Percentiles rank a stretch among this genome's conserved stretches.
phyloP scores from a whole-genome alignment of 164 flowering plant genomes.

The Tetracentron sinense region DNA sequence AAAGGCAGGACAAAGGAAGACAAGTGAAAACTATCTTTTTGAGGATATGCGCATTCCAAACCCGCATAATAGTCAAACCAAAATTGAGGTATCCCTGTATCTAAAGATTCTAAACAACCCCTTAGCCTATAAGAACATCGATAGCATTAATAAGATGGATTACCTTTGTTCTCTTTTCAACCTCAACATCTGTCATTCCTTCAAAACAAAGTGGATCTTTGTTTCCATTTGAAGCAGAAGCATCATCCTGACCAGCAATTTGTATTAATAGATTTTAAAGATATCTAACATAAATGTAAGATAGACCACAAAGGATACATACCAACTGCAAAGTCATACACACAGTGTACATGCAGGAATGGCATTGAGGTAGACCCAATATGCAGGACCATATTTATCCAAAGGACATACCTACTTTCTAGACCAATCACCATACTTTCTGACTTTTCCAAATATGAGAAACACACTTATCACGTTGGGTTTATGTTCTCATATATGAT shows the following conservation, averaged over 20 bases:
- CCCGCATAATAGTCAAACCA: constrained; percentile 1
- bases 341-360: not conserved
- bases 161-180: constrained; percentile 86
- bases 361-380: not conserved
- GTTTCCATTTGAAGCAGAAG: constrained; percentile 55
- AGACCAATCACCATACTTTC: not conserved
- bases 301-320: constrained; percentile 1
- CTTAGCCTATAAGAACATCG: not conserved
- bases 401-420: not conserved
- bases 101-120: not conserved
- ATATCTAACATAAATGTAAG: not conserved
- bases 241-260: constrained; percentile 62
- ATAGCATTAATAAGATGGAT: constrained; percentile 6
- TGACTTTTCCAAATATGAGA: not conserved
- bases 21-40: not conserved
- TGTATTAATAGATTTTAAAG: not conserved
- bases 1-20: too few relatives aligned
- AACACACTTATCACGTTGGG: not conserved
- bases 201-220: constrained; percentile 69
- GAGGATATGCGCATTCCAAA: not conserved
- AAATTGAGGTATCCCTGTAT: not conserved
- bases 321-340: not conserved
- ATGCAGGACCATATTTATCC: too few relatives aligned
- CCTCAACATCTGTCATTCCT: constrained; percentile 85
- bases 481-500: not conserved